Evolutionary conservation across 495 filamentous ascomycete species (phyloP).

Genomic region (Trichocladium antarcticum): DNA sequence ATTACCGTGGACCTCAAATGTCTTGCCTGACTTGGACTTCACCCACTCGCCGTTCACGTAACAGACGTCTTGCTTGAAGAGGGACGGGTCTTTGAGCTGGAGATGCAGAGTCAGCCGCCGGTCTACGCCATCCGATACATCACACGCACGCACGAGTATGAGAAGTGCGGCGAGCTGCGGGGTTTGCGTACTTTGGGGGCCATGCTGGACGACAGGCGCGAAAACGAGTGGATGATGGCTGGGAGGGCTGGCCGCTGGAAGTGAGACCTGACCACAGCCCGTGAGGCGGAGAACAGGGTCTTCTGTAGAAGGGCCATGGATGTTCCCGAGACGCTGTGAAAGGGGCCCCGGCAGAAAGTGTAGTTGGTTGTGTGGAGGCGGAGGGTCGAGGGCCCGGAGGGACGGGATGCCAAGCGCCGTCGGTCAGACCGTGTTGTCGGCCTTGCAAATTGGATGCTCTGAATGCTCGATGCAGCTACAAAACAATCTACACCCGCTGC

Average conservation of each 20-base stretch:
- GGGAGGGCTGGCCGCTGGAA: slow-evolving; percentile 31
- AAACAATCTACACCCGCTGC: too few relatives aligned
- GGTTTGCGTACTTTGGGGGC: slow-evolving; percentile 30
- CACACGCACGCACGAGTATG: too few relatives aligned
- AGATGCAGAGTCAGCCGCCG: slow-evolving; percentile 25
- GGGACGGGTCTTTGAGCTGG: slow-evolving; percentile 66
- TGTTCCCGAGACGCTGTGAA: not conserved
- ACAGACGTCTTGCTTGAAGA: slow-evolving; percentile 65
- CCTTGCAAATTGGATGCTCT: not conserved
- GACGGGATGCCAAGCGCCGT: slow-evolving; percentile 1
- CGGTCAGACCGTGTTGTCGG: not conserved
- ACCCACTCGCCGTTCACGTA: slow-evolving; percentile 87
- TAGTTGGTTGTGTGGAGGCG: not conserved
- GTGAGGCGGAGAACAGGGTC: slow-evolving; percentile 23
- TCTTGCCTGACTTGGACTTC: slow-evolving; percentile 59
- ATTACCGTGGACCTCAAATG: slow-evolving; percentile 65
- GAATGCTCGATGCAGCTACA: too few relatives aligned
- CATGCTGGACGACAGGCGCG: slow-evolving; percentile 36
- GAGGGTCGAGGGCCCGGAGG: not conserved
- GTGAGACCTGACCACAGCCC: slow-evolving; percentile 23
- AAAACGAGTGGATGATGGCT: slow-evolving; percentile 5
- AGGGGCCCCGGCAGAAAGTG: not conserved
- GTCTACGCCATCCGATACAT: too few relatives aligned
- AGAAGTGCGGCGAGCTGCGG: too few relatives aligned
- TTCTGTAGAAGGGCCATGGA: slow-evolving; percentile 28